A percentile compares a stretch with the other conserved stretches of the same genome.
Evolutionary conservation across 225 moss, liverwort and hornwort species (phyloP).

Genomic region (Physcomitrium patens): DNA sequence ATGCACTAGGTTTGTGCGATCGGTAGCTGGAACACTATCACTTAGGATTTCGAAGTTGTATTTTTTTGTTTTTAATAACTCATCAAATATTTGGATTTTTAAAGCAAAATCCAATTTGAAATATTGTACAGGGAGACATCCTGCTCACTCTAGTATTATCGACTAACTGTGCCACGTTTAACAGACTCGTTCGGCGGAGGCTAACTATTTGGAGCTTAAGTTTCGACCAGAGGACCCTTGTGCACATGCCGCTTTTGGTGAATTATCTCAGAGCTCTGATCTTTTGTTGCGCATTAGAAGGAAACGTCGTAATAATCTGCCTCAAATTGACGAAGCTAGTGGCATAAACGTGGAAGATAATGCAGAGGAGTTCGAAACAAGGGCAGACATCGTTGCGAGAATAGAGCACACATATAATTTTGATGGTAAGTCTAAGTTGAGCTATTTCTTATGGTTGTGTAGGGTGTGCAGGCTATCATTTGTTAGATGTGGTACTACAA

Average conservation of each 20-base stretch:
- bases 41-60: neutral
- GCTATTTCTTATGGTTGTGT: neutral
- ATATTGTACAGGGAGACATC: neutral
- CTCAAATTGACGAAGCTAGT: constrained; percentile 7
- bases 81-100: too few relatives aligned
- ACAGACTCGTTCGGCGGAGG: constrained; percentile 76
- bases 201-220: constrained; percentile 90
- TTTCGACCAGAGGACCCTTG: constrained; percentile 95
- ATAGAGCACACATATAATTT: constrained; percentile 85
- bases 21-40: neutral
- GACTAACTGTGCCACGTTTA: neutral
- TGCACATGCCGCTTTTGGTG: constrained; percentile 96
- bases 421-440: constrained; percentile 59
- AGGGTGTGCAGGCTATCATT: neutral
- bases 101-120: neutral
- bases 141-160: constrained; percentile 4
- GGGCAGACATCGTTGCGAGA: constrained; percentile 77
- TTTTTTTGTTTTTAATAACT: too few relatives aligned
- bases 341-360: constrained; percentile 28
- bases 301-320: constrained; percentile 24
- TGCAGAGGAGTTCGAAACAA: constrained; percentile 53
- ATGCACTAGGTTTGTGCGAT: neutral
- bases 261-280: constrained; percentile 79
- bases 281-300: constrained; percentile 79
- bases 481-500: constrained; percentile 7